A percentile compares a stretch with the other conserved stretches of the same genome.
phyloP scores from a whole-genome alignment of 176 grass and related monocot genomes.

The Zoysia japonica region DNA sequence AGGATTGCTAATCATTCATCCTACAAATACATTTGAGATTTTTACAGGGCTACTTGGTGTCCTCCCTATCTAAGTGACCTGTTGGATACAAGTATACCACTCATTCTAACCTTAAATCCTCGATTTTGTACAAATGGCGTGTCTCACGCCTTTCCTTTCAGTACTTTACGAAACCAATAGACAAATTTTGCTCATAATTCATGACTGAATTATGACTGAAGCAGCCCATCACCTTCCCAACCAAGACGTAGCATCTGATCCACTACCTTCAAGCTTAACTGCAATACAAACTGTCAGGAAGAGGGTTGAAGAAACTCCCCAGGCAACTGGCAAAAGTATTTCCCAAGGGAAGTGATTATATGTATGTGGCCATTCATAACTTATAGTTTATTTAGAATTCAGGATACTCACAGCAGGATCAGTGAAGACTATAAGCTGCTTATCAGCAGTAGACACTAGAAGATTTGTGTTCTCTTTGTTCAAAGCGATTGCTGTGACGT shows the following conservation, averaged over 20 bases:
- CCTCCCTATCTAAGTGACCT: conserved; percentile 21
- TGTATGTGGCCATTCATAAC: background rate
- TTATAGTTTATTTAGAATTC: conserved; percentile 18
- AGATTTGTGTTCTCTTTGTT: conserved; percentile 97
- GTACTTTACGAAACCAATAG: conserved; percentile 28
- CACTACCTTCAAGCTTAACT: conserved; percentile 98
- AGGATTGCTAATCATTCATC: conserved; percentile 27
- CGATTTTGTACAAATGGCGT: conserved; percentile 42
- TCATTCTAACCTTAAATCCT: conserved; percentile 24
- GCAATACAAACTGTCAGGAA: conserved; percentile 48
- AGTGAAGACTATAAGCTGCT: conserved; percentile 80
- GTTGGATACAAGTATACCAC: conserved; percentile 34
- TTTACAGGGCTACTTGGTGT: conserved; percentile 33
- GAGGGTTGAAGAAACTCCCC: conserved; percentile 9
- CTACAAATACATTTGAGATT: conserved; percentile 18
- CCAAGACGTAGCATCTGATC: conserved; percentile 99
- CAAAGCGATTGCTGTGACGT: conserved; percentile 74
- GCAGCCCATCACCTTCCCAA: conserved; percentile 97
- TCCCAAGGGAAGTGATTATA: background rate
- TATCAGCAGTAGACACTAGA: conserved; percentile 88
- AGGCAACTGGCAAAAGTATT: background rate
- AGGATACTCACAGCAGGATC: conserved; percentile 83
- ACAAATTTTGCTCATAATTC: conserved; percentile 49
- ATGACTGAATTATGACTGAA: conserved; percentile 78
- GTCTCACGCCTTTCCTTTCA: conserved; percentile 13